Conservation (phyloP, 225 moss, liverwort and hornwort genomes). For the Takakia lepidozioides region DNA sequence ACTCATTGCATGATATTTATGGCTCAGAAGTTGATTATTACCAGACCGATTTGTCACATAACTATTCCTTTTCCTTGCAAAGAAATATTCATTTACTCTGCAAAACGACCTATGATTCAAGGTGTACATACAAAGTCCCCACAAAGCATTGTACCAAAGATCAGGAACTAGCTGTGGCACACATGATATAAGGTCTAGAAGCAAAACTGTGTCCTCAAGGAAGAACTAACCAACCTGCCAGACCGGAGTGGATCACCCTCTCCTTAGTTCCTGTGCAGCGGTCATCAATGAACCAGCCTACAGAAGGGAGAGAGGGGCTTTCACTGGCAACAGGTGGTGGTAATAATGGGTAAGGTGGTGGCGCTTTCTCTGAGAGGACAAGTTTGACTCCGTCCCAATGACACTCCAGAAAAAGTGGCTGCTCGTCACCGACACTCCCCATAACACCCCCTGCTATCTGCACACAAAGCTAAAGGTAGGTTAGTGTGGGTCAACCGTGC, state of each 20-base stretch:
- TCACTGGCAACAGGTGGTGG: constrained; percentile 14
- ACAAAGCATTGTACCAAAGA: background rate
- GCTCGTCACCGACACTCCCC: background rate
- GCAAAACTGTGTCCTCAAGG: background rate
- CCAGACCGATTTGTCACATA: too few relatives aligned
- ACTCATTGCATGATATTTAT: too few relatives aligned
- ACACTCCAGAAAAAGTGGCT: constrained; percentile 42
- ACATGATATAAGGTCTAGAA: too few relatives aligned
- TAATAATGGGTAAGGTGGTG: constrained; percentile 12
- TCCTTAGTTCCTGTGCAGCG: constrained; percentile 19
- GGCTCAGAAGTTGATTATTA: too few relatives aligned
- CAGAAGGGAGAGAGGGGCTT: constrained; percentile 19
- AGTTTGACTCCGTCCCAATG: constrained; percentile 42
- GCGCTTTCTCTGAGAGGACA: constrained; percentile 24
- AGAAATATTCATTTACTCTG: background rate
- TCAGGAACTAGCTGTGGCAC: background rate
- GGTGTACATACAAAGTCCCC: background rate
- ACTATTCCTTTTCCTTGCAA: too few relatives aligned
- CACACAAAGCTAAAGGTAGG: background rate
- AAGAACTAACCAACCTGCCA: constrained; percentile 1
- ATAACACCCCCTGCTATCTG: background rate
- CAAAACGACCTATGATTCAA: background rate
- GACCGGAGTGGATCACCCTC: constrained; percentile 11
- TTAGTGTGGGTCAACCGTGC: too few relatives aligned
- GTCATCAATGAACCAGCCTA: constrained; percentile 45